Percentiles rank a stretch among this genome's conserved stretches.
Conservation (phyloP, 352 stramenopile genomes). For the Globisporangium abappressorium region DNA sequence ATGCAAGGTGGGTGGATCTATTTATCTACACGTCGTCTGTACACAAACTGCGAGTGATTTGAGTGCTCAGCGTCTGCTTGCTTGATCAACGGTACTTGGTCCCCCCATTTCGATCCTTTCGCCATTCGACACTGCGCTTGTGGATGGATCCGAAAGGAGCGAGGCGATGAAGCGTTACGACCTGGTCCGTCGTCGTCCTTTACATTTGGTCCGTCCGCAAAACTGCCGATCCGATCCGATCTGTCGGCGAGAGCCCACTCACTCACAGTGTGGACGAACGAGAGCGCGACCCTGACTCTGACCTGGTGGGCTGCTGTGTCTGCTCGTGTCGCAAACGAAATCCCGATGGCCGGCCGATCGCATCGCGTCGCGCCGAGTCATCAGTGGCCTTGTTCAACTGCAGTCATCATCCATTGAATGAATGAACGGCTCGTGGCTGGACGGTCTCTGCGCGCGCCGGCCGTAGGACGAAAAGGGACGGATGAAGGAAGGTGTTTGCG, state of each 20-base stretch:
- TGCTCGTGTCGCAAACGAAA: constrained; percentile 15
- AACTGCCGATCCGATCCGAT: not conserved
- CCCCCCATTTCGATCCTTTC: not conserved
- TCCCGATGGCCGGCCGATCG: not conserved
- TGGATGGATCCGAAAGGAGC: not conserved
- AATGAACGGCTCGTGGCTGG: not conserved
- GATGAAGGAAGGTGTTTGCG: constrained; percentile 1
- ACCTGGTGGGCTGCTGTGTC: not conserved
- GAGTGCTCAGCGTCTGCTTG: not conserved
- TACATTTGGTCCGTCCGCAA: not conserved
- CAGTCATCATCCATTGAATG: not conserved
- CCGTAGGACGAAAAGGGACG: not conserved
- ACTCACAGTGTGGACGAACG: not conserved
- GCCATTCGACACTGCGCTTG: not conserved
- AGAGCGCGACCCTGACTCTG: not conserved
- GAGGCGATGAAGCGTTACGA: no score
- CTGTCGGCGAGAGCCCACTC: not conserved
- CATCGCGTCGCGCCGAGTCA: constrained; percentile 14
- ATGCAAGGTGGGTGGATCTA: not conserved
- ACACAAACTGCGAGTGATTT: not conserved
- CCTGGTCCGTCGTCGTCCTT: not conserved
- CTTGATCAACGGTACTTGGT: not conserved
- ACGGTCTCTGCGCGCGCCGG: not conserved
- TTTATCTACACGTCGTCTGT: not conserved
- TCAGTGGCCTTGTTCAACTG: not conserved